These are phyloP conservation scores for Sporobolomyces roseus DNA, from an alignment of 768 basidiomycete genomes.

Conservation along the genomic window DNA sequence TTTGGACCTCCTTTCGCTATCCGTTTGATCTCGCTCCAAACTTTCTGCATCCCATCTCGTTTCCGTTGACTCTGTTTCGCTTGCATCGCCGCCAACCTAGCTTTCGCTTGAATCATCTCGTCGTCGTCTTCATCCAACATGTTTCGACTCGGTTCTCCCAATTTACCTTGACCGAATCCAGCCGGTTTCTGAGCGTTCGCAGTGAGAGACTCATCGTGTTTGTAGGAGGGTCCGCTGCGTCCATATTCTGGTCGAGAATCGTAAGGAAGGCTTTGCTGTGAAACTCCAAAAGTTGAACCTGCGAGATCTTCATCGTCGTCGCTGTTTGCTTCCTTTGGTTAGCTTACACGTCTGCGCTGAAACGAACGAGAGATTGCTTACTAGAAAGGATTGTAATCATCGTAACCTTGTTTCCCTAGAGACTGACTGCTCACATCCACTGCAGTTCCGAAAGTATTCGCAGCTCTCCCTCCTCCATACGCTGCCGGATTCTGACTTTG, in stretches of 20 bases:
- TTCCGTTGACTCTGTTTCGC: conserved; percentile 18
- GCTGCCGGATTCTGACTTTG: conserved; percentile 40
- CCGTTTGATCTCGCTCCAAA: conserved; percentile 15
- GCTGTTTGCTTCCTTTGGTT: neutral
- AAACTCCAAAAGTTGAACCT: neutral
- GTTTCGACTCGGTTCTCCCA: conserved; percentile 21
- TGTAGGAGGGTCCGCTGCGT: conserved; percentile 8
- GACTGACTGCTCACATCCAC: conserved; percentile 20
- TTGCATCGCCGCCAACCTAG: conserved; percentile 30
- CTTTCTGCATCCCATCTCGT: neutral
- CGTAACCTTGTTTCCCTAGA: conserved; percentile 1
- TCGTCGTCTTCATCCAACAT: conserved; percentile 41
- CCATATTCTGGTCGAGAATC: conserved; percentile 10
- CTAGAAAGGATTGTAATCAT: conserved; percentile 37
- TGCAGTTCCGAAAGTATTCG: conserved; percentile 28
- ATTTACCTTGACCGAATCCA: conserved; percentile 17
- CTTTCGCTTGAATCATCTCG: conserved; percentile 32
- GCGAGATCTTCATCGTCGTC: conserved; percentile 37
- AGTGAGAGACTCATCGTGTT: conserved; percentile 14
- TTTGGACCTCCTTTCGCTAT: conserved; percentile 15
- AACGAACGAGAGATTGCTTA: neutral
- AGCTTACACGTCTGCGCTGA: neutral
- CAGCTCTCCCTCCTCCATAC: conserved; percentile 35
- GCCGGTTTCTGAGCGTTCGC: conserved; percentile 31
- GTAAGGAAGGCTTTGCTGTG: conserved; percentile 1